Base-by-base conservation (phyloP, 805 yeast species). In the Saccharomycopsis sp. region DNA sequence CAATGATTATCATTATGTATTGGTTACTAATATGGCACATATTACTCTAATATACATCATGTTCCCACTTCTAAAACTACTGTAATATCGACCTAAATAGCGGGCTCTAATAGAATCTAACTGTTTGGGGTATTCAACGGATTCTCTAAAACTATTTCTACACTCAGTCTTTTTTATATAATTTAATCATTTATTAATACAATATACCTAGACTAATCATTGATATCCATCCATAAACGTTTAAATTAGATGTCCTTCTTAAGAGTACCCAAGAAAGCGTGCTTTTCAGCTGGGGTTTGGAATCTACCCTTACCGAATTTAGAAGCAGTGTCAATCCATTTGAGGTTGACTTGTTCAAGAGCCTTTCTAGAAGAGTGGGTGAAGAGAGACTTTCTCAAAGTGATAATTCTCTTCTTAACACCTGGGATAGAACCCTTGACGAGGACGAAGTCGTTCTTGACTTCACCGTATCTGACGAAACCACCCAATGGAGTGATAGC, bases 221-320 rank as follows among this genome's bases (percentile, higher is more conserved):
- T n/a, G n/a, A n/a, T n/a, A n/a, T n/a, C n/a, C n/a, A n/a, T n/a
- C n/a, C n/a, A n/a, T n/a, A n/a, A n/a, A n/a, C n/a, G n/a, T n/a
- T 29, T 29, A 12, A 44, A n/a, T 44, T 44, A 44, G 22, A 89
- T 85, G 80, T 92, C 97, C 87, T 89, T 92, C 96, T 94, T 94
- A 78, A 94, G 87, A 75, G 99, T 93, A 84, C 99, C 99, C 84
- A 92, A 74, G 93, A 94, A 94, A 76, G 99, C 96, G 76, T 87
- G 91, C 92, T 96, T 96, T 86, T 94, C 99, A 79, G 97, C 98
- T 73, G 97, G 96, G 75, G 99, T 94, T 85, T 94, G 99, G 98
- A 94, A 94, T 87, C 99, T 94, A 86, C 99, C 99, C 90, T 94
- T 96, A 88, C 99, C 99, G 92, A 94, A 94, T 83, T 93, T 92